A percentile compares a stretch with the other conserved stretches of the same genome.
These are phyloP conservation scores for Amphibolis antarctica DNA, from an alignment of 106 monocot species.

Conservation along the genomic window DNA sequence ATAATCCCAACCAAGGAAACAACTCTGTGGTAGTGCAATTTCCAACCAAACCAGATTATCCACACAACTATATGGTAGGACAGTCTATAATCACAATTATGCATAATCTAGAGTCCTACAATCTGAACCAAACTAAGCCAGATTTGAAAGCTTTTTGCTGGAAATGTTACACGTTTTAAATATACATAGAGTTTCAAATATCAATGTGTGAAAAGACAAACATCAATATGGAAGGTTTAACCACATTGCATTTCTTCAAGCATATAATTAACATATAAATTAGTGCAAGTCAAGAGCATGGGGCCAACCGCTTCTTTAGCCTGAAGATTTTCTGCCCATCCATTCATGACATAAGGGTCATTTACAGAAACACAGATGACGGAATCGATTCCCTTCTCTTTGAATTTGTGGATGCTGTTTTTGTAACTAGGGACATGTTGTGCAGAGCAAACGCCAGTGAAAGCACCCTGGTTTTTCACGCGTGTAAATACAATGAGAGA, in stretches of 20 bases:
- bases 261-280: neutral
- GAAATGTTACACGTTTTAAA: too few relatives aligned
- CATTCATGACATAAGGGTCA: slow-evolving; percentile 95
- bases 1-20: too few relatives aligned
- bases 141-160: too few relatives aligned
- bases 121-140: too few relatives aligned
- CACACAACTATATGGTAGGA: too few relatives aligned
- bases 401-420: slow-evolving; percentile 84
- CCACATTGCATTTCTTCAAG: neutral
- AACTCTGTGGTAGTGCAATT: too few relatives aligned
- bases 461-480: slow-evolving; percentile 49
- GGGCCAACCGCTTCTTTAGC: slow-evolving; percentile 63
- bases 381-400: slow-evolving; percentile 88
- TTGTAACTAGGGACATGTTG: slow-evolving; percentile 92
- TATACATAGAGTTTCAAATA: too few relatives aligned
- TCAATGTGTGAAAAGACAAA: too few relatives aligned
- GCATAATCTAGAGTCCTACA: too few relatives aligned
- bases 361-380: slow-evolving; percentile 90
- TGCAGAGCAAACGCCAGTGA: slow-evolving; percentile 75
- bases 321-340: slow-evolving; percentile 87
- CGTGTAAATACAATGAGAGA: neutral
- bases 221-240: too few relatives aligned
- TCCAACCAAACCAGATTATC: too few relatives aligned
- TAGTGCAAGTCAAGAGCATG: neutral
- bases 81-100: too few relatives aligned